These are phyloP conservation scores for Tillandsia fasciculata DNA, from an alignment of 176 grass and related monocot genomes.

Conservation along the genomic window DNA sequence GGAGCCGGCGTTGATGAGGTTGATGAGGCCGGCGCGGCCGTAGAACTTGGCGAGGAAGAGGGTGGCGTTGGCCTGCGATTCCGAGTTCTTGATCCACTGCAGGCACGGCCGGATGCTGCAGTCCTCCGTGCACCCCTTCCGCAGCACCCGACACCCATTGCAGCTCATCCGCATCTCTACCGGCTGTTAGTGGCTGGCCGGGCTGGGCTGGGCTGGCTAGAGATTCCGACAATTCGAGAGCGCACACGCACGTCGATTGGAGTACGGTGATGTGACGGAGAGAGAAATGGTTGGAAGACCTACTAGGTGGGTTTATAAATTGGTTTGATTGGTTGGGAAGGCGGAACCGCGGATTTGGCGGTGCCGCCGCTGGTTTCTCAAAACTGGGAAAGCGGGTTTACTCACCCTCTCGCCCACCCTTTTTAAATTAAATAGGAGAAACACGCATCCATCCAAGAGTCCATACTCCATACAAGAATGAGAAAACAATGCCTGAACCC, in stretches of 20 bases:
- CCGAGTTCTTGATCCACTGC: slow-evolving; percentile 50
- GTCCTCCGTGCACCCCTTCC: slow-evolving; percentile 43
- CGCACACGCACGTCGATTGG: neutral
- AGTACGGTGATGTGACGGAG: neutral
- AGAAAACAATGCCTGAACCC: no score
- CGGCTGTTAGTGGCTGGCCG: no score
- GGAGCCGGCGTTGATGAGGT: slow-evolving; percentile 38
- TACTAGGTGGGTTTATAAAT: neutral
- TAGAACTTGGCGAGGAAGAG: slow-evolving; percentile 82
- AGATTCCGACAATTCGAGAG: no score
- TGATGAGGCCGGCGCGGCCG: slow-evolving; percentile 59
- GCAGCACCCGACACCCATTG: slow-evolving; percentile 61
- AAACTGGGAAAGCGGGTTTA: slow-evolving; percentile 2
- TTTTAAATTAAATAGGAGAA: neutral
- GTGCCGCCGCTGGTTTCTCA: slow-evolving; percentile 1
- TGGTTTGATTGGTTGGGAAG: neutral
- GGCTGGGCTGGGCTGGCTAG: no score
- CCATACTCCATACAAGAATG: no score
- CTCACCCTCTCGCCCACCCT: neutral
- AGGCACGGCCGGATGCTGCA: slow-evolving; percentile 62
- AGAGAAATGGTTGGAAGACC: neutral
- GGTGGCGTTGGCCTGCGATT: slow-evolving; percentile 61
- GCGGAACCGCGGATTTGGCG: neutral
- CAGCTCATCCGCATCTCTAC: slow-evolving; percentile 54
- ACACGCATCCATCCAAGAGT: neutral